phyloP scores from a whole-genome alignment of 352 stramenopile genomes.

The Halophytophthora batemanensis region DNA sequence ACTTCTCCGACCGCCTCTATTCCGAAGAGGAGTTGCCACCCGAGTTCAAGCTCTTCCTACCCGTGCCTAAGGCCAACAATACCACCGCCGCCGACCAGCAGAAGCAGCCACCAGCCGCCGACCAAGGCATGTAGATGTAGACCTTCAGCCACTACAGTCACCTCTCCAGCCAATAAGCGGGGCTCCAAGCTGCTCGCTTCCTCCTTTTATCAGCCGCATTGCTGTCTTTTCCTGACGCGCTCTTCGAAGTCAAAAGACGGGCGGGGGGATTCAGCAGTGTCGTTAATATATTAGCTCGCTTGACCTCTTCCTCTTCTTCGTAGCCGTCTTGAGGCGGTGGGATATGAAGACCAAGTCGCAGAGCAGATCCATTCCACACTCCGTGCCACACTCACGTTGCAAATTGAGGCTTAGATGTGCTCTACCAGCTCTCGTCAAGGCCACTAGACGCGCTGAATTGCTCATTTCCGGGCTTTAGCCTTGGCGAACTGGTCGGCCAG shows the following conservation, averaged over 20 bases:
- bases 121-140: slow-evolving; percentile 38
- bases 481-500: slow-evolving; percentile 76
- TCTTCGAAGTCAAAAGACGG: too few relatives aligned
- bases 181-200: too few relatives aligned
- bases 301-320: background rate
- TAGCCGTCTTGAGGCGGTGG: background rate
- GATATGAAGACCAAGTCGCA: slow-evolving; percentile 7
- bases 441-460: slow-evolving; percentile 33
- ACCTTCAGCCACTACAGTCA: background rate
- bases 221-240: too few relatives aligned
- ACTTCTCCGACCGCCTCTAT: slow-evolving; percentile 97
- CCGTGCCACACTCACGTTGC: too few relatives aligned
- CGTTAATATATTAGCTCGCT: slow-evolving; percentile 10
- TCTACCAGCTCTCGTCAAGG: too few relatives aligned
- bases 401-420: too few relatives aligned
- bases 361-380: too few relatives aligned
- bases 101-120: slow-evolving; percentile 38
- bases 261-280: too few relatives aligned
- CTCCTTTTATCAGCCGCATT: too few relatives aligned
- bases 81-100: slow-evolving; percentile 31
- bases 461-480: slow-evolving; percentile 52
- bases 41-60: slow-evolving; percentile 98
- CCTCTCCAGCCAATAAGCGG: too few relatives aligned
- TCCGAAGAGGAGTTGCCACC: slow-evolving; percentile 95
- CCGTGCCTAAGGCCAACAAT: slow-evolving; percentile 88